phyloP scores from a whole-genome alignment of 2,329 filamentous ascomycete genomes.

The Mycocentrospora acerina region DNA sequence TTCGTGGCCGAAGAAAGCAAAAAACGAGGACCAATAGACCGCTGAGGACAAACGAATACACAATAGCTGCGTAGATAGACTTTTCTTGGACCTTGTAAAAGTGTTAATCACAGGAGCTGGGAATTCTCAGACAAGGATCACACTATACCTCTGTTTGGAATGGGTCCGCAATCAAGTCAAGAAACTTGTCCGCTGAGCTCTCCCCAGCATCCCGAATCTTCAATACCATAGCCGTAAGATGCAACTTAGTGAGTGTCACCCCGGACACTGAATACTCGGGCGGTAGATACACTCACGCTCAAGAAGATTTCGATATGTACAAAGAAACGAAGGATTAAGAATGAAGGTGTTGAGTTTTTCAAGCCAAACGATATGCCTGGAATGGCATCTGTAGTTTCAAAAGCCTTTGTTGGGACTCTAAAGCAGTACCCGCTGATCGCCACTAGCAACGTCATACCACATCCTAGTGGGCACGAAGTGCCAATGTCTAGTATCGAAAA shows the following conservation, averaged over 20 bases:
- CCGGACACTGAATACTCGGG: too few species aligned
- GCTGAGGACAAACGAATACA: conserved; percentile 76
- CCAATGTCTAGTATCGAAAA: too few species aligned
- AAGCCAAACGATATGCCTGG: conserved; percentile 5
- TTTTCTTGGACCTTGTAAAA: conserved; percentile 54
- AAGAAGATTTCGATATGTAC: too few species aligned
- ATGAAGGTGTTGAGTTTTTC: neutral
- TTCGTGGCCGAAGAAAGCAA: conserved; percentile 85
- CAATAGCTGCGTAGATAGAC: conserved; percentile 78
- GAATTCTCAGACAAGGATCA: too few species aligned
- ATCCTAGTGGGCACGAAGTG: too few species aligned
- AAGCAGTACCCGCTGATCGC: conserved; percentile 9
- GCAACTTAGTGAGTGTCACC: conserved; percentile 5
- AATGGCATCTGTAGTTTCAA: conserved; percentile 7
- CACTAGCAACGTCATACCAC: conserved; percentile 13
- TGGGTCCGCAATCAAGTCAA: conserved; percentile 44
- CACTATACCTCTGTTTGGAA: conserved; percentile 37
- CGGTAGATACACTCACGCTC: neutral
- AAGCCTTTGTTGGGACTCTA: conserved; percentile 13
- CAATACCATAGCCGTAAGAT: conserved; percentile 14
- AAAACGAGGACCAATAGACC: conserved; percentile 74
- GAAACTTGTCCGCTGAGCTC: conserved; percentile 36
- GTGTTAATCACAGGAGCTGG: too few species aligned
- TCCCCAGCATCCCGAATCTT: conserved; percentile 11
- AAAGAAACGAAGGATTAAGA: conserved; percentile 2